Evolutionary conservation across 768 basidiomycete species (phyloP), one percentile per base, ranked within the genome.

Genomic region (Amanita polypyramis): DNA sequence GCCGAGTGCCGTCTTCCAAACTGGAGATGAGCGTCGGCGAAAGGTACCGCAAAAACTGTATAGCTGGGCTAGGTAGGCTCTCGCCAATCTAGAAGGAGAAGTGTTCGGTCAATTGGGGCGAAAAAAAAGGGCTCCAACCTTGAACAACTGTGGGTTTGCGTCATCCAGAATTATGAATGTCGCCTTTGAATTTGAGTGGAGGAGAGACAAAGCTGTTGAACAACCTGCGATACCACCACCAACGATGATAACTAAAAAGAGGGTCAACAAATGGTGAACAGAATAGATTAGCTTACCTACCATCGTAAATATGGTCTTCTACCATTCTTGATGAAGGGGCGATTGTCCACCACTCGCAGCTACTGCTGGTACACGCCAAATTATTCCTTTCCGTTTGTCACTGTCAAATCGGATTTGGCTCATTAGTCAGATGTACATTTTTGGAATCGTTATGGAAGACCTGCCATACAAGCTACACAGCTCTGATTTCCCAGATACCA

Each of bases 121-220:
- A 23, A 8, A 17, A 15, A 14, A n/a, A n/a, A 27, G 7, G 42
- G 21, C 10, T 5, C 35, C 33, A 29, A 65, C 65, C 55, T 66
- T 67, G 61, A 62, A 67, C 4, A 45, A 21, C 5, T 15, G 25
- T 4, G 55, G 56, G 44, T 65, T 55, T 14, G 65, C 55, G 49
- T 69, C 60, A 51, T 67, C 65, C 3, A 67, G 44, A 8, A 68
- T 37, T 27, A 65, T 47, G 44, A 62, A 54, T 14, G 61, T 59
- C 25, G 50, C 47, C 35, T 33, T 38, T 1, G 54, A 51, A 37
- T 58, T 52, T 21, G 54, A 44, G 37, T 43, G 52, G 17, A 39
- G 39, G 9, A 61, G 21, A 12, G 53, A 53, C 44, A 58, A 44
- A 12, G 55, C 57, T 10, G 52, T 51, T 32, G 58, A 54, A 50